These are phyloP conservation scores for Bromus sterilis DNA, from an alignment of 176 grass and related monocot genomes.

Conservation along the genomic window DNA sequence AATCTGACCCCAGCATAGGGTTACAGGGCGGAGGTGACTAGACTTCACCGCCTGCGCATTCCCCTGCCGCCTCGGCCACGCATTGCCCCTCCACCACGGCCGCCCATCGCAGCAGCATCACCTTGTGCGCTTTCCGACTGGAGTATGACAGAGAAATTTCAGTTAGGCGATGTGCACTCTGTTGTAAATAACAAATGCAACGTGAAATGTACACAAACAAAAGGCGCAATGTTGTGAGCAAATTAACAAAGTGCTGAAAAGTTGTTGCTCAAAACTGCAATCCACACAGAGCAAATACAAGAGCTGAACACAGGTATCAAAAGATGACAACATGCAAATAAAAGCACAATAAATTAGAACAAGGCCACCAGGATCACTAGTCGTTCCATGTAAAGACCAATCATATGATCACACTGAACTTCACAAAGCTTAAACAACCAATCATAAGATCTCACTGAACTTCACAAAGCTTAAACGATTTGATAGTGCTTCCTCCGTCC, in stretches of 20 bases:
- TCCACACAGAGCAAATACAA: neutral
- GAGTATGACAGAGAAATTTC: neutral
- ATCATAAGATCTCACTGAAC: neutral
- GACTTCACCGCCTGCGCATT: constrained; percentile 77
- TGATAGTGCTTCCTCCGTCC: no score
- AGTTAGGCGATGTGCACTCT: neutral
- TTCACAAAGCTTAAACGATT: neutral
- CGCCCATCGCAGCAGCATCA: constrained; percentile 86
- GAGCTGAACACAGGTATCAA: neutral
- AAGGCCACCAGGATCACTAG: neutral
- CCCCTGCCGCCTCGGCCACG: constrained; percentile 85
- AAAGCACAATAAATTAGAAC: neutral
- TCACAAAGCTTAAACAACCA: no score
- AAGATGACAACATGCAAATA: neutral
- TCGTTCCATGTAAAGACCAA: neutral
- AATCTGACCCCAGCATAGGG: neutral
- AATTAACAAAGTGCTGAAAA: neutral
- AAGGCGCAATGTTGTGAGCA: neutral
- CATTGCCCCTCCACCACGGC: constrained; percentile 58
- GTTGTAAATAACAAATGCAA: neutral
- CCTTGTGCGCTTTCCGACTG: constrained; percentile 96
- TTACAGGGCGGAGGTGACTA: neutral
- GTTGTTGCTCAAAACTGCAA: neutral
- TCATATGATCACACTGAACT: neutral
- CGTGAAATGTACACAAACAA: neutral